Evolutionary conservation across 306 rosid species (phyloP).

Genomic region (Sindora glabra): DNA sequence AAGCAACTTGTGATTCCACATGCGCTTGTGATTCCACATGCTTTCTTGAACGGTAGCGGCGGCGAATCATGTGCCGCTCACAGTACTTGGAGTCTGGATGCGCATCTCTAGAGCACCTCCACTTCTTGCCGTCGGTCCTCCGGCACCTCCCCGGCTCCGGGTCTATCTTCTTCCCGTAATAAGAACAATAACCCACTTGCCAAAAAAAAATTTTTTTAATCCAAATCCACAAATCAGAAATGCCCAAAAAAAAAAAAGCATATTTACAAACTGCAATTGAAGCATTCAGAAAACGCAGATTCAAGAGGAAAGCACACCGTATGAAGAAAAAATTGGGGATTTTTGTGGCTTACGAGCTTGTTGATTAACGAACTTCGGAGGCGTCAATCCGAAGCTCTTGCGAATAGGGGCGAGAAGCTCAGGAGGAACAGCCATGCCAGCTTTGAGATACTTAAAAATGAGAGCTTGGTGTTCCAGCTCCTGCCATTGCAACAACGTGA

Average conservation of each 20-base stretch:
- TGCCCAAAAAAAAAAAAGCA: neutral
- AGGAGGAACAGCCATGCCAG: slow-evolving; percentile 75
- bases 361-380: slow-evolving; percentile 46
- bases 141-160: slow-evolving; percentile 92
- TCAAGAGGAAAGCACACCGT: no score
- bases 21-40: slow-evolving; percentile 96
- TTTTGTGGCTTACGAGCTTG: slow-evolving; percentile 45
- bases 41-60: slow-evolving; percentile 99
- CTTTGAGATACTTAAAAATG: slow-evolving; percentile 78
- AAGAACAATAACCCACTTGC: slow-evolving; percentile 64
- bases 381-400: slow-evolving; percentile 58
- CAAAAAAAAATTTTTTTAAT: neutral
- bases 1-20: no score
- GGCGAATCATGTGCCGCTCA: slow-evolving; percentile 92
- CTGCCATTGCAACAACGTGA: slow-evolving; percentile 83
- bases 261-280: neutral
- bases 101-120: slow-evolving; percentile 86
- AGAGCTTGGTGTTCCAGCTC: slow-evolving; percentile 87
- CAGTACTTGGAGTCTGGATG: slow-evolving; percentile 88
- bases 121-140: slow-evolving; percentile 89
- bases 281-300: neutral
- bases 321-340: neutral
- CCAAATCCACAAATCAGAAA: neutral
- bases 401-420: slow-evolving; percentile 80
- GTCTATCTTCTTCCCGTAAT: slow-evolving; percentile 83